Percentiles rank a stretch among this genome's conserved stretches.
Evolutionary conservation across 495 filamentous ascomycete species (phyloP).

Genomic region (Penicillium alfredii): DNA sequence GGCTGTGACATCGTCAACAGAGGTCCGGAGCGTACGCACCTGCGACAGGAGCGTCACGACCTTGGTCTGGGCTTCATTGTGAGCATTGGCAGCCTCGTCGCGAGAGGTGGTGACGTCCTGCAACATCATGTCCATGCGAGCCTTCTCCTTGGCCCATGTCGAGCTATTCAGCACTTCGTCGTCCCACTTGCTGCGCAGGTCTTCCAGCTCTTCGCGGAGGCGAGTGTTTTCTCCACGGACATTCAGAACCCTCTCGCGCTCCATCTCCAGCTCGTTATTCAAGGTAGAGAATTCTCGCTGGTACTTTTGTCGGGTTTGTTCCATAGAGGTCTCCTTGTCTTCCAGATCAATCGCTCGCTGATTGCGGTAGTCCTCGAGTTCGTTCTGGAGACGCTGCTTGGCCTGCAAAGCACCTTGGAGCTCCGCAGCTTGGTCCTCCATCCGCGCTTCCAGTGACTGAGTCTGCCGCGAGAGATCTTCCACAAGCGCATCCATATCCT

Average conservation of each 20-base stretch:
- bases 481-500: slow-evolving; percentile 78
- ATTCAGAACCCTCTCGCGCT: slow-evolving; percentile 75
- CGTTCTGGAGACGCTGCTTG: slow-evolving; percentile 93
- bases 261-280: slow-evolving; percentile 86
- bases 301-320: slow-evolving; percentile 96
- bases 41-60: slow-evolving; percentile 88
- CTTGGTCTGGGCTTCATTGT: slow-evolving; percentile 91
- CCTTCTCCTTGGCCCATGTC: slow-evolving; percentile 97
- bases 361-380: slow-evolving; percentile 94
- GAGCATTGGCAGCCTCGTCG: slow-evolving; percentile 86
- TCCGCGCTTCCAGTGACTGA: slow-evolving; percentile 80
- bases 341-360: slow-evolving; percentile 94
- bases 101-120: slow-evolving; percentile 84
- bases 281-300: slow-evolving; percentile 85
- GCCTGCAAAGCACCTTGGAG: slow-evolving; percentile 79
- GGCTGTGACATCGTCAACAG: slow-evolving; percentile 76
- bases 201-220: slow-evolving; percentile 89
- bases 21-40: slow-evolving; percentile 74
- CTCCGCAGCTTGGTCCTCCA: slow-evolving; percentile 90
- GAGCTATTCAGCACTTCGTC: slow-evolving; percentile 97
- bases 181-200: slow-evolving; percentile 95
- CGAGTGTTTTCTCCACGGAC: slow-evolving; percentile 63
- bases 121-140: slow-evolving; percentile 81
- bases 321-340: slow-evolving; percentile 92
- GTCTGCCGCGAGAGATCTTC: slow-evolving; percentile 88